These are phyloP conservation scores for Rhizomucor miehei DNA, from an alignment of 371 early-diverging fungal species.

Conservation along the genomic window DNA sequence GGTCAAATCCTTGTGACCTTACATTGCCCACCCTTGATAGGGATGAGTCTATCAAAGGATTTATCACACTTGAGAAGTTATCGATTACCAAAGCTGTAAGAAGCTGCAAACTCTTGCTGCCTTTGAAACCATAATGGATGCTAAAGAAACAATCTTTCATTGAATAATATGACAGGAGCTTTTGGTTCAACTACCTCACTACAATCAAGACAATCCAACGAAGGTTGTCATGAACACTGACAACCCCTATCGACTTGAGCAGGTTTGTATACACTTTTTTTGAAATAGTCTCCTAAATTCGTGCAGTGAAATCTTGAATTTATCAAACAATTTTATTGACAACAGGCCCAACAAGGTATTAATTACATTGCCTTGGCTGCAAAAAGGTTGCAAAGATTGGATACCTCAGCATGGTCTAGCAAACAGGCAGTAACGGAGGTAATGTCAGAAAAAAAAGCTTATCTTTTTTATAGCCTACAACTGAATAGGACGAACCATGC, in stretches of 20 bases:
- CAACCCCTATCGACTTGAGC: constrained; percentile 41
- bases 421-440: constrained; percentile 34
- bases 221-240: constrained; percentile 23
- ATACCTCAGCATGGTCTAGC: neutral
- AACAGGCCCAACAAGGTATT: constrained; percentile 21
- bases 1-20: too few species aligned
- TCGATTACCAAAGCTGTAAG: constrained; percentile 43
- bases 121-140: too few species aligned
- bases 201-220: constrained; percentile 30
- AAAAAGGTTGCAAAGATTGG: constrained; percentile 11
- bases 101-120: too few species aligned
- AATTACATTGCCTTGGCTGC: constrained; percentile 37
- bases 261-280: constrained; percentile 18
- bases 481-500: neutral
- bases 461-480: neutral
- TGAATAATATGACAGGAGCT: too few species aligned
- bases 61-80: constrained; percentile 27
- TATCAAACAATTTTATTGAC: too few species aligned
- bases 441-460: constrained; percentile 2
- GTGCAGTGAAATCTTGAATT: too few species aligned
- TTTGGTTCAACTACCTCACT: constrained; percentile 23
- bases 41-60: constrained; percentile 42
- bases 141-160: too few species aligned
- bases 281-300: too few species aligned
- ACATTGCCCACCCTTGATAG: too few species aligned